phyloP scores from a whole-genome alignment of 2,329 filamentous ascomycete genomes.

The Torrubiellomyces zombiae region DNA sequence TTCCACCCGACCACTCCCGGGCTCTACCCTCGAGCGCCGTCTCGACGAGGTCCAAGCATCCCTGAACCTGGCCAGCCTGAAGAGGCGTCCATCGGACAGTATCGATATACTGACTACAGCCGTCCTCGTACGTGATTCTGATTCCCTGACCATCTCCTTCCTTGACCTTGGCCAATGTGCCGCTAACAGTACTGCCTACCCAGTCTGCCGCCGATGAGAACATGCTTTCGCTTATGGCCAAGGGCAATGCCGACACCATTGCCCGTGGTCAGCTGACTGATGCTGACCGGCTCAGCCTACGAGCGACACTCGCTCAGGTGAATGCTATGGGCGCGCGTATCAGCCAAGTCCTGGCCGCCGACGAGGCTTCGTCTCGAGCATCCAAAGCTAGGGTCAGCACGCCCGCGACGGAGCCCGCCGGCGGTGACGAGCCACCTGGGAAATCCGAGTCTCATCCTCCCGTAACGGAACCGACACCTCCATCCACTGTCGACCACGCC shows the following conservation, averaged over 20 bases:
- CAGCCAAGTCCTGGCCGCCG: conserved; percentile 20
- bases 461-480: conserved; percentile 22
- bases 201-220: conserved; percentile 27
- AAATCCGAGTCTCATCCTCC: conserved; percentile 14
- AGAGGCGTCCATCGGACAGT: conserved; percentile 29
- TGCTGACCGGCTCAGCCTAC: conserved; percentile 27
- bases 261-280: conserved; percentile 20
- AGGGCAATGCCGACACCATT: conserved; percentile 26
- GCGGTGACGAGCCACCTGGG: conserved; percentile 8
- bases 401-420: conserved; percentile 11
- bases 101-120: conserved; percentile 39
- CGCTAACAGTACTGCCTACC: too few species aligned
- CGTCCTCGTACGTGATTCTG: conserved; percentile 38
- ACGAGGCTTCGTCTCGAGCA: conserved; percentile 7
- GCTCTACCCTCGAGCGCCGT: conserved; percentile 24
- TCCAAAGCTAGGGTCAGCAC: conserved; percentile 9
- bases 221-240: conserved; percentile 32
- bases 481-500: conserved; percentile 21
- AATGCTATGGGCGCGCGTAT: conserved; percentile 27
- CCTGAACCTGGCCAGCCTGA: conserved; percentile 43
- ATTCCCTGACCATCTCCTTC: background rate
- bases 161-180: conserved; percentile 8
- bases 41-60: conserved; percentile 50
- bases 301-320: conserved; percentile 29
- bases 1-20: conserved; percentile 7